Conservation (phyloP, 2,329 filamentous ascomycete species). For the Pestalotiopsis sp. region DNA sequence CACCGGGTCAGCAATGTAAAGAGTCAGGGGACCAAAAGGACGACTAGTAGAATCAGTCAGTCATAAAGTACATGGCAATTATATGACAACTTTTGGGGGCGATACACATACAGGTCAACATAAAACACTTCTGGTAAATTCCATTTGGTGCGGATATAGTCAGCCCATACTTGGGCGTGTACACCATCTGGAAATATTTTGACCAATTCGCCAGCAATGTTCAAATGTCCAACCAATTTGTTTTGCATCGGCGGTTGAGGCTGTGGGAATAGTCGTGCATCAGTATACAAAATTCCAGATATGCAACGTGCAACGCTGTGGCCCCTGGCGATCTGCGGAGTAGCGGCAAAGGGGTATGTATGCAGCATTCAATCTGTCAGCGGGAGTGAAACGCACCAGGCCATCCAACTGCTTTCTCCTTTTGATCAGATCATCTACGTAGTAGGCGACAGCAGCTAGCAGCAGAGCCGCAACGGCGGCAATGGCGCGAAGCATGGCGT, state of each 20-base stretch:
- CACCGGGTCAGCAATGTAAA: slow-evolving; percentile 2
- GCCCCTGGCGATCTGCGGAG: too few relatives aligned
- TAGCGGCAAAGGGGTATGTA: too few relatives aligned
- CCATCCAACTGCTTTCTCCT: slow-evolving; percentile 6
- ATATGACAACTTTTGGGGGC: background rate
- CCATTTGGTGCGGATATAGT: background rate
- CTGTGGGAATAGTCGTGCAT: background rate
- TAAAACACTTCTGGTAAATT: slow-evolving; percentile 10
- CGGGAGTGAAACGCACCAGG: background rate
- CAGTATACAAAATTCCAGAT: background rate
- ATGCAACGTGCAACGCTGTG: too few relatives aligned
- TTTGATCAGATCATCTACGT: slow-evolving; percentile 5
- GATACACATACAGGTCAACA: background rate
- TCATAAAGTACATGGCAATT: background rate
- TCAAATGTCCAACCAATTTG: slow-evolving; percentile 2
- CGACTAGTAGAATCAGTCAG: background rate
- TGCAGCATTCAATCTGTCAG: too few relatives aligned
- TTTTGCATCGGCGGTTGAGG: slow-evolving; percentile 9
- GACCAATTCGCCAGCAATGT: slow-evolving; percentile 1
- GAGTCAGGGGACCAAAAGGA: background rate
- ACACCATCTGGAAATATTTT: background rate
- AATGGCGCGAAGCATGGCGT: slow-evolving; percentile 35
- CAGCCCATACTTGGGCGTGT: background rate
- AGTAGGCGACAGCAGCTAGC: slow-evolving; percentile 29
- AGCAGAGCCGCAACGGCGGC: slow-evolving; percentile 43